Evolutionary conservation across 179 eudicot genomes (phyloP).

Genomic region (Vitellaria paradoxa): DNA sequence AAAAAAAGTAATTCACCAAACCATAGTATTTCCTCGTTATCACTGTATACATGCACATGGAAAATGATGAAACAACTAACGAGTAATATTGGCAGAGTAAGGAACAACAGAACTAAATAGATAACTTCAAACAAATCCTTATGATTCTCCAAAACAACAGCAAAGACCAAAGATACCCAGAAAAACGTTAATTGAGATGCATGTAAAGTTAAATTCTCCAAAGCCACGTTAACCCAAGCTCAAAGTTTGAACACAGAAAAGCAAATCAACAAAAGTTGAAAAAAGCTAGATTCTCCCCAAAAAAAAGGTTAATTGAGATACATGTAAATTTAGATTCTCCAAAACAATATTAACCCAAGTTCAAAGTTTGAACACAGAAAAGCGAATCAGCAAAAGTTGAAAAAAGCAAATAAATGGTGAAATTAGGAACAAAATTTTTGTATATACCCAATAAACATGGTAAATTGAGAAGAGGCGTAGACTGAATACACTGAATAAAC

Average conservation of each 20-base stretch:
- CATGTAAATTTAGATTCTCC: background rate
- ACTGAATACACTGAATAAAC: background rate
- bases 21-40: no score
- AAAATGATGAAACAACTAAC: background rate
- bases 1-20: no score
- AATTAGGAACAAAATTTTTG: background rate
- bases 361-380: background rate
- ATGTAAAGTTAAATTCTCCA: background rate
- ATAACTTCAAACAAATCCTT: background rate
- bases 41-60: background rate
- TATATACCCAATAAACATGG: background rate
- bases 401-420: background rate
- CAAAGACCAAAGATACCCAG: background rate
- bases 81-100: background rate
- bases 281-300: background rate
- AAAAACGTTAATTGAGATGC: background rate
- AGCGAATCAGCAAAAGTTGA: background rate
- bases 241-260: background rate
- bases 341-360: background rate
- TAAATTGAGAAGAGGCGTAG: background rate
- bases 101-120: background rate
- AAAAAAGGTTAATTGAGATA: background rate
- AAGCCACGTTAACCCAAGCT: background rate
- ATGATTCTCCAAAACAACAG: background rate
- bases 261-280: background rate